These are phyloP conservation scores for Aspergillus indologenus DNA, from an alignment of 495 filamentous ascomycete species.

Conservation along the genomic window DNA sequence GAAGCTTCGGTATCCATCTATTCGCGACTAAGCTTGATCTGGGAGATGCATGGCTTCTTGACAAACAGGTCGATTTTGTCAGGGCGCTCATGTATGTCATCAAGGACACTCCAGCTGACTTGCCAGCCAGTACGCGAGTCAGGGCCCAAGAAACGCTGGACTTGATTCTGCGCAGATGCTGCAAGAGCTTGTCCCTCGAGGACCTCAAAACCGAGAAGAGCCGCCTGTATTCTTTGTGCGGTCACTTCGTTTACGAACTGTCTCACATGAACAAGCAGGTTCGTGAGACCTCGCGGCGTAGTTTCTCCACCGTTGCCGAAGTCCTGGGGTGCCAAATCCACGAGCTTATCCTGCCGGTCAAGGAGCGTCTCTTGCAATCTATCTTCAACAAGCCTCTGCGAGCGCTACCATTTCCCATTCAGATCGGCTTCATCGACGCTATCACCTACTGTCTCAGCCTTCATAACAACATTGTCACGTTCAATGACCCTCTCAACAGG, in stretches of 20 bases:
- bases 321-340: constrained; percentile 73
- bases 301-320: constrained; percentile 75
- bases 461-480: constrained; percentile 78
- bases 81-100: constrained; percentile 89
- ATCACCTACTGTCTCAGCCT: constrained; percentile 89
- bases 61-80: constrained; percentile 78
- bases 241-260: constrained; percentile 79
- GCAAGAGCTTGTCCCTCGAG: constrained; percentile 67
- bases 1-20: constrained; percentile 82
- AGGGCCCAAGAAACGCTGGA: constrained; percentile 80
- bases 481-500: constrained; percentile 86
- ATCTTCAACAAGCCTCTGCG: constrained; percentile 94
- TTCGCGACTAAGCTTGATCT: constrained; percentile 76
- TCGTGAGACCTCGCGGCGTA: constrained; percentile 75
- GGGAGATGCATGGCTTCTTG: constrained; percentile 76
- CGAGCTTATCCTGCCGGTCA: constrained; percentile 81
- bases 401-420: constrained; percentile 83
- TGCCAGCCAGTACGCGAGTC: constrained; percentile 79
- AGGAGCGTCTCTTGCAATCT: constrained; percentile 76
- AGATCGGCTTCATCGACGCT: constrained; percentile 97
- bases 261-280: constrained; percentile 94
- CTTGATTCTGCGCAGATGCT: constrained; percentile 70
- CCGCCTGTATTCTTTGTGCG: constrained; percentile 70
- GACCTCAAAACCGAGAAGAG: constrained; percentile 66
- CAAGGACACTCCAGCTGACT: constrained; percentile 92